Percentiles rank a stretch among this genome's conserved stretches.
These are phyloP conservation scores for Fagopyrum tataricum DNA, from an alignment of 148 eudicot genomes.

Conservation along the genomic window DNA sequence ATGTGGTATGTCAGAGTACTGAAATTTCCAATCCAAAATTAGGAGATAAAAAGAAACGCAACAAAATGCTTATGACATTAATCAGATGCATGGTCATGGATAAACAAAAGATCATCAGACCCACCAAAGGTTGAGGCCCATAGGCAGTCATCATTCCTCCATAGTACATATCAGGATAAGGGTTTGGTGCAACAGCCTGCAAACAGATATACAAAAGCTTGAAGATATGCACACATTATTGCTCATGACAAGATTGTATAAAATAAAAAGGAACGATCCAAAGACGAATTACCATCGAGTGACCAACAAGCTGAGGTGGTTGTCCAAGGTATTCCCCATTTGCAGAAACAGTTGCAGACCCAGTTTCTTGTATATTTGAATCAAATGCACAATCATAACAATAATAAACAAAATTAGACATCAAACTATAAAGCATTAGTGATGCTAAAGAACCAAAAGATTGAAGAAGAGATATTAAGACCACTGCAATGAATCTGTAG, in stretches of 20 bases:
- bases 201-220: background rate
- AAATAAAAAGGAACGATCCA: constrained; percentile 3
- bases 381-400: background rate
- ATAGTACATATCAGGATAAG: constrained; percentile 68
- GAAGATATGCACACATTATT: constrained; percentile 1
- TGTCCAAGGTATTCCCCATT: constrained; percentile 41
- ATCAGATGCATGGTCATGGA: background rate
- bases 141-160: constrained; percentile 80
- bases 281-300: constrained; percentile 63
- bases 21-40: background rate
- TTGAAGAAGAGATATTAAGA: background rate
- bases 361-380: constrained; percentile 27
- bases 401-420: no score
- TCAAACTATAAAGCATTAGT: background rate
- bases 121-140: constrained; percentile 77
- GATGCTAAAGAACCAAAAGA: background rate
- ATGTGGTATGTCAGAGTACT: background rate
- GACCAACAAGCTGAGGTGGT: constrained; percentile 77
- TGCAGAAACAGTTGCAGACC: constrained; percentile 28
- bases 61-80: background rate
- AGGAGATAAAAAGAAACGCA: background rate
- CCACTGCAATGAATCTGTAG: background rate
- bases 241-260: no score
- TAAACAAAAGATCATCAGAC: constrained; percentile 9
- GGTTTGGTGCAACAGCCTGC: constrained; percentile 77